phyloP scores from a whole-genome alignment of 106 monocot species.

The Apostasia shenzhenica region DNA sequence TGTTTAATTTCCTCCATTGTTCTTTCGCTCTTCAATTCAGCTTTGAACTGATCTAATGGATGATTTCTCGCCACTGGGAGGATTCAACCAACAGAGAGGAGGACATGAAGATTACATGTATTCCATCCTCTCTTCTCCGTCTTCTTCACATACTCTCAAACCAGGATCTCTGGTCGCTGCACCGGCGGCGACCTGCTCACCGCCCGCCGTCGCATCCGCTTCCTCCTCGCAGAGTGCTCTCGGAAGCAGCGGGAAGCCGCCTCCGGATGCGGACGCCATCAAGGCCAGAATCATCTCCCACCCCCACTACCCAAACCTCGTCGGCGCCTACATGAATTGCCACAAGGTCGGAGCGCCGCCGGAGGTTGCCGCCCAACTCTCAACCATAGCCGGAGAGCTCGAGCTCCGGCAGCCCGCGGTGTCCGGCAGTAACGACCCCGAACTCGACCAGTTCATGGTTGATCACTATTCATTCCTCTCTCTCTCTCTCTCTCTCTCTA shows the following conservation, averaged over 20 bases:
- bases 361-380: constrained; percentile 34
- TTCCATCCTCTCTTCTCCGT: too few species aligned
- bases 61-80: too few species aligned
- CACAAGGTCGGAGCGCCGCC: constrained; percentile 66
- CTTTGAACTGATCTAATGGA: too few species aligned
- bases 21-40: too few species aligned
- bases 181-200: too few species aligned
- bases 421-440: constrained; percentile 31
- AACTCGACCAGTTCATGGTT: constrained; percentile 74
- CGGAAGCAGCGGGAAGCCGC: neutral
- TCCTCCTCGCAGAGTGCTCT: too few species aligned
- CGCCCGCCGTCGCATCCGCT: too few species aligned
- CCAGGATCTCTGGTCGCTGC: too few species aligned
- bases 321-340: constrained; percentile 53
- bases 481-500: neutral
- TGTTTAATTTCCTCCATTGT: too few species aligned
- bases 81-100: too few species aligned
- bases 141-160: too few species aligned
- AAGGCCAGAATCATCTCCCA: constrained; percentile 61
- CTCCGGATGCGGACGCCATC: constrained; percentile 21
- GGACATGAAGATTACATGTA: too few species aligned
- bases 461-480: neutral
- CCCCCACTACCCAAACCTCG: constrained; percentile 44
- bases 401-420: constrained; percentile 25
- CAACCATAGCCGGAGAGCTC: constrained; percentile 29